These are phyloP conservation scores for Phytophthora palmivora DNA, from an alignment of 352 stramenopile genomes.

Conservation along the genomic window DNA sequence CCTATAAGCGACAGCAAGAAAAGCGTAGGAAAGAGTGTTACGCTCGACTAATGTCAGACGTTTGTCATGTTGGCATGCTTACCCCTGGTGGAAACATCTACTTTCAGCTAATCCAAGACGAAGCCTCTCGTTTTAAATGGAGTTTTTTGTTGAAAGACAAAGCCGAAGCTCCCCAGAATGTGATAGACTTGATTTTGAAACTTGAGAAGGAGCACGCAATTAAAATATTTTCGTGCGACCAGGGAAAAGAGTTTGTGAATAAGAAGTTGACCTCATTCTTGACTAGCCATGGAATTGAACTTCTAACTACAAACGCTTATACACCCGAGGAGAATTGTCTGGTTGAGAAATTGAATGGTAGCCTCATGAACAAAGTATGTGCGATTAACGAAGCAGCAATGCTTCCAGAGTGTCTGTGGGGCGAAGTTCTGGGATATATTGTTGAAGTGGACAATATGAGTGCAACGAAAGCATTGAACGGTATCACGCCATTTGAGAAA, in stretches of 20 bases:
- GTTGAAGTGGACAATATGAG: too few species aligned
- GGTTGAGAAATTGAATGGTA: too few species aligned
- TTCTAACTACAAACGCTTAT: too few species aligned
- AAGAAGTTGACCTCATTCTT: neutral
- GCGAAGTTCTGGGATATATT: too few species aligned
- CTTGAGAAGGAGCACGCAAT: neutral
- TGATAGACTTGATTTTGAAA: neutral
- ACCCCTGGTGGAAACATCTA: slow-evolving; percentile 5
- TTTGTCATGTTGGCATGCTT: neutral
- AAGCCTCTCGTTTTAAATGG: slow-evolving; percentile 2
- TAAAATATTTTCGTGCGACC: slow-evolving; percentile 5
- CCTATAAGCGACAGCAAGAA: neutral
- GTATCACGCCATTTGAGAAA: too few species aligned
- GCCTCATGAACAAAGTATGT: too few species aligned
- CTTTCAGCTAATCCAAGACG: slow-evolving; percentile 1
- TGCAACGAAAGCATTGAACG: too few species aligned
- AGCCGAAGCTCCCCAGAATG: neutral
- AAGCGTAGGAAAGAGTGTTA: slow-evolving; percentile 3
- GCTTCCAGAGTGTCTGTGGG: too few species aligned
- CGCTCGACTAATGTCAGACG: slow-evolving; percentile 2
- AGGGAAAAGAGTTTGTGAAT: slow-evolving; percentile 3
- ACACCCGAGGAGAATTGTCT: too few species aligned
- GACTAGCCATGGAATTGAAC: neutral
- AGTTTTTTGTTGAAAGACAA: too few species aligned
- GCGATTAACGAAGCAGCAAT: too few species aligned